Evolutionary conservation across 163 green algal genomes (phyloP).

Genomic region (Chlorella variabilis): DNA sequence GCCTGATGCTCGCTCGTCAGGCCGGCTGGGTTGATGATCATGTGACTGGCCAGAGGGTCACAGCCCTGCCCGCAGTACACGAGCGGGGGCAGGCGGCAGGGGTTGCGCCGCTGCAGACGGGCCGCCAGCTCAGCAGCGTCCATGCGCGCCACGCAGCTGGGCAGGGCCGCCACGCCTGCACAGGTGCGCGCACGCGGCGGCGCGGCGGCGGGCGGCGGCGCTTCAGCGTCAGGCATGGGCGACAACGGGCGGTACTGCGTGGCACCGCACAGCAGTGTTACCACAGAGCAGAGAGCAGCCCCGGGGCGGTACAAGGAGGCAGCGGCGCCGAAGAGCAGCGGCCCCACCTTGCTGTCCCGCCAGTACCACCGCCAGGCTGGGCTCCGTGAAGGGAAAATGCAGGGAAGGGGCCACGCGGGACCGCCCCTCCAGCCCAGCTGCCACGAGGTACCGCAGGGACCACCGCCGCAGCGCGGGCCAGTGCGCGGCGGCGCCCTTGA

Average conservation of each 20-base stretch:
- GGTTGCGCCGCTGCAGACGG: constrained; percentile 20
- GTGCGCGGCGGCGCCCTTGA: constrained; percentile 21
- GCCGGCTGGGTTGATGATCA: too few relatives aligned
- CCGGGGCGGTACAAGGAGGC: too few relatives aligned
- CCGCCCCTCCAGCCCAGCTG: not conserved
- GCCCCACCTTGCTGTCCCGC: constrained; percentile 14
- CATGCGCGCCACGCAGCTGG: constrained; percentile 11
- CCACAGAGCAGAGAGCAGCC: too few relatives aligned
- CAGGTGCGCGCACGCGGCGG: too few relatives aligned
- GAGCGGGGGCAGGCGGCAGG: constrained; percentile 13
- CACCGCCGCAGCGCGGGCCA: constrained; percentile 19
- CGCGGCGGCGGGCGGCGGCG: too few relatives aligned
- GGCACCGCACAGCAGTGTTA: too few relatives aligned
- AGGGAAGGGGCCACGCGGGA: constrained; percentile 15
- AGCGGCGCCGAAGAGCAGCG: too few relatives aligned
- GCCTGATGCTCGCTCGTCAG: too few relatives aligned
- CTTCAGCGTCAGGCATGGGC: too few relatives aligned
- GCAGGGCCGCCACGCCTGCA: constrained; percentile 4
- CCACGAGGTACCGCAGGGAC: not conserved
- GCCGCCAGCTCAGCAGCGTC: constrained; percentile 3
- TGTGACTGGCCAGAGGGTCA: too few relatives aligned
- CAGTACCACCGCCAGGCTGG: not conserved
- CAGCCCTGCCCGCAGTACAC: not conserved
- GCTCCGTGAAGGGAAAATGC: constrained; percentile 31
- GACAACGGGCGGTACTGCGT: not conserved